Percentiles rank a stretch among this genome's conserved stretches.
Conservation (phyloP, 208 protist genomes). For the Porcisia deanei region DNA sequence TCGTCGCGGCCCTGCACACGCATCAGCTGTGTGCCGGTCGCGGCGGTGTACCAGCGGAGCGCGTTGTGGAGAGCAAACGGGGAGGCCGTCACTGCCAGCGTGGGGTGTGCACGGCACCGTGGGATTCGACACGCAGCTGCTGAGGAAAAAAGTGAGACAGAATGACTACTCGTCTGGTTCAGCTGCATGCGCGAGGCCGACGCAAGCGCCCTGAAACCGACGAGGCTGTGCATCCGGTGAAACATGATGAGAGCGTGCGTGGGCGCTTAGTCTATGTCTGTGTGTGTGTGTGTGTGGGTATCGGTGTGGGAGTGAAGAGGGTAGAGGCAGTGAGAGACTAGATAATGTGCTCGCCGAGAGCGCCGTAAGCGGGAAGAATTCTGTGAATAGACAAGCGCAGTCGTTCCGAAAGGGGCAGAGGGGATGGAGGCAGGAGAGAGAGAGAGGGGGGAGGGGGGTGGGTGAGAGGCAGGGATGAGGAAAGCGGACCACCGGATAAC, state of each 20-base stretch:
- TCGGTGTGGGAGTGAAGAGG: not conserved
- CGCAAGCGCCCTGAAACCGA: constrained; percentile 16
- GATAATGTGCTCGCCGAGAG: not conserved
- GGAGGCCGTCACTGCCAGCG: not conserved
- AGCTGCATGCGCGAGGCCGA: constrained; percentile 16
- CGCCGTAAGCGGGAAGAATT: not conserved
- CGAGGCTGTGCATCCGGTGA: constrained; percentile 10
- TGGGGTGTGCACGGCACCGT: not conserved
- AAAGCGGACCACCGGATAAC: no score
- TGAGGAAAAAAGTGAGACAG: not conserved
- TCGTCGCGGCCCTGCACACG: constrained; percentile 41
- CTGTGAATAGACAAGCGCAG: not conserved
- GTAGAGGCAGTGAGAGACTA: not conserved
- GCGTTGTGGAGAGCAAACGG: constrained; percentile 11
- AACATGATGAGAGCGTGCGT: constrained; percentile 13
- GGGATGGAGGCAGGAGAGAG: not conserved
- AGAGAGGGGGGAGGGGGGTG: not conserved
- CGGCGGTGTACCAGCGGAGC: constrained; percentile 17
- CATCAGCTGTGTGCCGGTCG: constrained; percentile 24
- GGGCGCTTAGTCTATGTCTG: not conserved
- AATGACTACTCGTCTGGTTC: not conserved
- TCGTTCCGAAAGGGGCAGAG: not conserved
- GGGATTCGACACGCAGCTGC: not conserved
- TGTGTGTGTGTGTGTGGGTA: constrained; percentile 2
- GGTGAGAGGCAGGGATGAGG: no score